These are phyloP conservation scores for Alnus rubra DNA, from an alignment of 306 rosid species.

Conservation along the genomic window DNA sequence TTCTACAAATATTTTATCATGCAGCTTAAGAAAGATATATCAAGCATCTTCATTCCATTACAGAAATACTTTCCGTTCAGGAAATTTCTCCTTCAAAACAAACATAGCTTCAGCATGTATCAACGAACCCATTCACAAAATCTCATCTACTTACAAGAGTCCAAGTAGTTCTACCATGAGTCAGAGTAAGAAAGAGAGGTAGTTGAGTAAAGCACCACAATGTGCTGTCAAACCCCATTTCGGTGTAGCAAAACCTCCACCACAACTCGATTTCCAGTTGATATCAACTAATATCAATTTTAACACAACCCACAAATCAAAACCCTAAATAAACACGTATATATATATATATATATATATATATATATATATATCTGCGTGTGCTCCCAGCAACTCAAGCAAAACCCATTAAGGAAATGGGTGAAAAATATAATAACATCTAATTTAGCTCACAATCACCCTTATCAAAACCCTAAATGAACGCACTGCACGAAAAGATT, in stretches of 20 bases:
- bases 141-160: neutral
- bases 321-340: neutral
- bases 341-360: too few relatives aligned
- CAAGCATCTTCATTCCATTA: neutral
- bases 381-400: neutral
- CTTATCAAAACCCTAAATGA: neutral
- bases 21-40: neutral
- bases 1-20: too few relatives aligned
- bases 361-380: too few relatives aligned
- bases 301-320: neutral
- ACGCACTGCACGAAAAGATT: neutral
- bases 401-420: neutral
- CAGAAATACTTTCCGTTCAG: neutral
- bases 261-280: neutral
- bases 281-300: neutral
- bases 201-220: neutral
- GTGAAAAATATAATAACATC: too few relatives aligned
- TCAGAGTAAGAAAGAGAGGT: neutral
- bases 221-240: neutral
- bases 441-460: neutral
- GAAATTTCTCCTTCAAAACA: neutral
- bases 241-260: neutral
- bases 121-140: neutral
- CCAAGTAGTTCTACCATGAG: neutral
- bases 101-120: neutral